Evolutionary conservation across 176 grass and related monocot species (phyloP), one percentile per base, ranked within the genome.

Genomic region (Avena eriantha): DNA sequence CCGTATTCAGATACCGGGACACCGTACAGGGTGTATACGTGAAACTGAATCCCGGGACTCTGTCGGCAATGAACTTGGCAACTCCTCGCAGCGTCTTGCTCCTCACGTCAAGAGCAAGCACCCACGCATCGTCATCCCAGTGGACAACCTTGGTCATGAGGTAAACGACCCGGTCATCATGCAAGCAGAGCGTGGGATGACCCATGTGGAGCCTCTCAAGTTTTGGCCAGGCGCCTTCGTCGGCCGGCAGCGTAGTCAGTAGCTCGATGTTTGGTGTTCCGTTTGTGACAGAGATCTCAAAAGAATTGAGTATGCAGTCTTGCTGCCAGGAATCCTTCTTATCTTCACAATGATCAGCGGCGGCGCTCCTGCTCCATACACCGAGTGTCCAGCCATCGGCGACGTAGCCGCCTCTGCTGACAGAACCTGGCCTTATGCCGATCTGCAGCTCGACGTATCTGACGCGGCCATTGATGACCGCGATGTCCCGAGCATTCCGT

Each of bases 71-170:
- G 24, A 51, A 77, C 21, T 77, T 19, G 11, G 73, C 29, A 33
- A 85, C 73, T 55, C 3, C 83, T 12, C 34, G 23, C 8, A 29
- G 29, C 29, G 29, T 29, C 29, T 29, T 29, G 29, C 29, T 29
- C 29, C 29, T 29, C 29, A 29, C 29, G 29, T 29, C 29, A 29
- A 29, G 29, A 29, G 29, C 29, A 29, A 29, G 29, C 29, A 29
- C 29, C 29, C 29, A 29, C 29, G 29, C 29, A 29, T 29, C 29
- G 5, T n/a, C 1, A 15, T 76, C 71, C 59, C 3, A 0, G 1
- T 35, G 16, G 15, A 24, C 17, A 1, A 7, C 19, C 60, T 85
- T 85, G 21, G 36, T 34, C 83, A 78, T 85, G 60, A 85, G 66
- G 60, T 60, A 78, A 14, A 56, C 49, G 41, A 53, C 41, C 1